Base-by-base conservation (phyloP, 805 yeast genomes). In the Kregervanrija fluxuum region DNA sequence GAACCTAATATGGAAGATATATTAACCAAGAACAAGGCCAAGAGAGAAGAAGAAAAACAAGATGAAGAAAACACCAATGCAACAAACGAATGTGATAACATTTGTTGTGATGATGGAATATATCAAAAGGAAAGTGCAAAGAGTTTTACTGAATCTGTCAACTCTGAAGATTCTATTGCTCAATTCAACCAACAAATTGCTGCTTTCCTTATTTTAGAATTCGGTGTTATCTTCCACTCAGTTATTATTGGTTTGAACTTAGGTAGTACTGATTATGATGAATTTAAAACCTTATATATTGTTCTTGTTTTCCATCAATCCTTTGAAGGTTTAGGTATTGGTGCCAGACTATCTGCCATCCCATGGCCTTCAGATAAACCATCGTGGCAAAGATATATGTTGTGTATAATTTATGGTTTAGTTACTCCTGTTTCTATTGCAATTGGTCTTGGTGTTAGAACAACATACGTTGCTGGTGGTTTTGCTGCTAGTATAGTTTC, bases 261-360 rank as follows among this genome's bases (percentile, higher is more conserved):
- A 38, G 85, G 89, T 5, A 82, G 82, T 13, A 67, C 89, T 9
- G 88, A 85, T 39, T 50, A 41, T 38, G 82, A 76, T 6, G 89
- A 81, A 55, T 85, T 84, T 57, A 74, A 68, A 46, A 74, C 85
- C 5, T 66, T 85, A 42, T 84, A 81, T 59, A 70, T 81, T 49
- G 95, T 73, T 12, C 46, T 73, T 40, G 74, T 79, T 10, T 78
- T 76, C 71, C 87, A 85, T 61, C 95, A 85, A 64, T 69, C 79
- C 67, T 85, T 85, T 57, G 95, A 85, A 66, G 95, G 95, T 41
- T 68, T 85, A 41, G 95, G 93, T 49, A 70, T 85, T 53, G 93
- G 93, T 34, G 73, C 89, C 3, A 75, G 95, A 61, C 69, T 83
- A 33, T 80, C 85, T 1, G 73, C 70, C 13, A 66, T 75, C 1